A percentile compares a stretch with the other conserved stretches of the same genome.
phyloP scores from a whole-genome alignment of 1,284 basidiomycete species.

The Malassezia sp. region DNA sequence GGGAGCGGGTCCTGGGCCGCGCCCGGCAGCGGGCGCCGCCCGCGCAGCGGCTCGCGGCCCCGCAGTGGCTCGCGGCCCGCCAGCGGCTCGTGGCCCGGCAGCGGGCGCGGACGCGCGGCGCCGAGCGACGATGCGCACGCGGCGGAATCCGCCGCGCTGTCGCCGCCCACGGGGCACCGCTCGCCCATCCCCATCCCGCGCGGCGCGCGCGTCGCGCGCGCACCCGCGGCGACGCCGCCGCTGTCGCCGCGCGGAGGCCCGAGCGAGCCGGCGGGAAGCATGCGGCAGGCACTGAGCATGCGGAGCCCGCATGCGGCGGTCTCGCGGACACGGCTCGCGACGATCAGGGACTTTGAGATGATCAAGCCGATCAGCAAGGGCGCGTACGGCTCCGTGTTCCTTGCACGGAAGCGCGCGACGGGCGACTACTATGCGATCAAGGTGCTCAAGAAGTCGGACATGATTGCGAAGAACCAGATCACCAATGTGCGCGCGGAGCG shows the following conservation, averaged over 20 bases:
- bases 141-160: background rate
- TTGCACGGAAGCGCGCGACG: slow-evolving; percentile 93
- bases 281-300: too few species aligned
- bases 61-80: too few species aligned
- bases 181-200: slow-evolving; percentile 12
- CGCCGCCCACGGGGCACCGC: background rate
- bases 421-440: slow-evolving; percentile 99
- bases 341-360: slow-evolving; percentile 97
- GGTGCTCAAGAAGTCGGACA: slow-evolving; percentile 96
- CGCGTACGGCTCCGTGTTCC: slow-evolving; percentile 88
- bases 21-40: too few species aligned
- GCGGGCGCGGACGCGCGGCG: too few species aligned
- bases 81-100: too few species aligned
- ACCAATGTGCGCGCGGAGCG: slow-evolving; percentile 99
- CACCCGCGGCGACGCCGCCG: slow-evolving; percentile 24
- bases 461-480: slow-evolving; percentile 99
- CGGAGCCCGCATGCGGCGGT: too few species aligned
- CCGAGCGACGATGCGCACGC: background rate
- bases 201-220: too few species aligned
- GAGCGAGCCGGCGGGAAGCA: too few species aligned
- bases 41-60: too few species aligned
- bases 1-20: too few species aligned
- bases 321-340: too few species aligned
- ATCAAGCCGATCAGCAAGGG: slow-evolving; percentile 99
- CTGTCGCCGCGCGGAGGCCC: slow-evolving; percentile 35